Percentiles rank a stretch among this genome's conserved stretches.
phyloP scores from a whole-genome alignment of 2,329 filamentous ascomycete species.

The Phialophora macrospora region DNA sequence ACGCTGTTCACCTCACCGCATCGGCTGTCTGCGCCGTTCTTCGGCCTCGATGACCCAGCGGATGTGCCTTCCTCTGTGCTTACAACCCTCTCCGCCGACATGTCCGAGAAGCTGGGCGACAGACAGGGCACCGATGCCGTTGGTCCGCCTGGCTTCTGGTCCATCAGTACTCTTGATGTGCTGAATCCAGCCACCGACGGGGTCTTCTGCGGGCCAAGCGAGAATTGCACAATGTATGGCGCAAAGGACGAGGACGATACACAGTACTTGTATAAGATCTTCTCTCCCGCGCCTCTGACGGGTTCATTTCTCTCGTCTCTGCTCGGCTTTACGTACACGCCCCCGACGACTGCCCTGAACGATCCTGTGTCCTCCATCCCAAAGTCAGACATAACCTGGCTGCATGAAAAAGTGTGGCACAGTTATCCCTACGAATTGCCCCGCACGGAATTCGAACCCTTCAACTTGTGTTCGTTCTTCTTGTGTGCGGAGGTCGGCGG shows the following conservation, averaged over 20 bases:
- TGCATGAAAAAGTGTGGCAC: slow-evolving; percentile 75
- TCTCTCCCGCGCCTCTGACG: slow-evolving; percentile 60
- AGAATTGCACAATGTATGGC: slow-evolving; percentile 6
- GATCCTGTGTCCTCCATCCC: slow-evolving; percentile 40
- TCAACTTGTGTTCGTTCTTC: slow-evolving; percentile 47
- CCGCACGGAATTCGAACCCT: slow-evolving; percentile 83
- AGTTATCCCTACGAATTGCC: slow-evolving; percentile 87
- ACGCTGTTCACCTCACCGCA: slow-evolving; percentile 83
- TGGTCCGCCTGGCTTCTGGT: slow-evolving; percentile 81
- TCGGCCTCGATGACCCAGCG: slow-evolving; percentile 64
- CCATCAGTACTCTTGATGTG: slow-evolving; percentile 74
- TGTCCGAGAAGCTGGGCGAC: slow-evolving; percentile 48
- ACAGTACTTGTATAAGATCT: slow-evolving; percentile 68
- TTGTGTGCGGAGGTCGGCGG: neutral
- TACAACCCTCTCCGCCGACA: slow-evolving; percentile 73
- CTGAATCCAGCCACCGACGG: slow-evolving; percentile 58
- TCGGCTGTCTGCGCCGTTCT: slow-evolving; percentile 72
- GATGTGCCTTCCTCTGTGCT: slow-evolving; percentile 74
- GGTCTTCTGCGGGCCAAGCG: slow-evolving; percentile 31
- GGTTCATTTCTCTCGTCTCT: slow-evolving; percentile 55
- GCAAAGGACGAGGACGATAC: slow-evolving; percentile 24
- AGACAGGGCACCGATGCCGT: slow-evolving; percentile 59
- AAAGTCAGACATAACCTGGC: slow-evolving; percentile 69
- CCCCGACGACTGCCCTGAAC: slow-evolving; percentile 27
- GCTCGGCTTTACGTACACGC: slow-evolving; percentile 50